Evolutionary conservation across 1,139 yeast species (phyloP).

Genomic region (Geotrichum histeridarum): DNA sequence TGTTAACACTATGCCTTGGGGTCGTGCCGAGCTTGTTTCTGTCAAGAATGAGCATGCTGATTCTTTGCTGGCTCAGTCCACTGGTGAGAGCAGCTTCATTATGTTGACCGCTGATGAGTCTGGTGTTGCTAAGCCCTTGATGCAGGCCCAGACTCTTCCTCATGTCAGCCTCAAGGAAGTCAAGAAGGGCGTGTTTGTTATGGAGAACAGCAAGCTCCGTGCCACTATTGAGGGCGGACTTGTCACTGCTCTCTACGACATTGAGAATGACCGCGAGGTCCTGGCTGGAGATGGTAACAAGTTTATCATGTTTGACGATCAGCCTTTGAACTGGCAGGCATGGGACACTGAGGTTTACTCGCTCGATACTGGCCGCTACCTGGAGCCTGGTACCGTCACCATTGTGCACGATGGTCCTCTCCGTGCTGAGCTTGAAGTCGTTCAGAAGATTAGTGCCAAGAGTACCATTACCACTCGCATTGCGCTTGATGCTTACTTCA

Average conservation of each 20-base stretch:
- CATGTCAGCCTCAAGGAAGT: constrained; percentile 38
- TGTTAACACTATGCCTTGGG: constrained; percentile 67
- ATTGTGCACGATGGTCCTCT: constrained; percentile 54
- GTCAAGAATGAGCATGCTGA: constrained; percentile 22
- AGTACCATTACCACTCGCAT: constrained; percentile 65
- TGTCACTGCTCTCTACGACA: constrained; percentile 62
- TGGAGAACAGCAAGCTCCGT: constrained; percentile 57
- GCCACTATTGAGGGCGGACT: constrained; percentile 63
- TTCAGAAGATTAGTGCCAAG: constrained; percentile 50
- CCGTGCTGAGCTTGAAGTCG: constrained; percentile 54
- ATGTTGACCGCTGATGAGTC: constrained; percentile 19
- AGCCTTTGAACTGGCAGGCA: constrained; percentile 86
- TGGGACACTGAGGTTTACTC: constrained; percentile 96
- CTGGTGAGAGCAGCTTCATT: constrained; percentile 19
- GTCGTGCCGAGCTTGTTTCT: constrained; percentile 51
- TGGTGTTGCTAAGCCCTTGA: constrained; percentile 24
- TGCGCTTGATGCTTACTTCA: constrained; percentile 56
- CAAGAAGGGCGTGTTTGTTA: constrained; percentile 42
- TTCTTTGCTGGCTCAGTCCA: constrained; percentile 12
- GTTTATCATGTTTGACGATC: constrained; percentile 75
- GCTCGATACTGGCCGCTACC: constrained; percentile 57
- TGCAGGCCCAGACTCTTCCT: constrained; percentile 1
- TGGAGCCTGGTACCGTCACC: constrained; percentile 43
- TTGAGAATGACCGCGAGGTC: constrained; percentile 57
- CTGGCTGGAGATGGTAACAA: constrained; percentile 70